A percentile compares a stretch with the other conserved stretches of the same genome.
Conservation (phyloP, 805 yeast species). For the Danielia reshetovae region DNA sequence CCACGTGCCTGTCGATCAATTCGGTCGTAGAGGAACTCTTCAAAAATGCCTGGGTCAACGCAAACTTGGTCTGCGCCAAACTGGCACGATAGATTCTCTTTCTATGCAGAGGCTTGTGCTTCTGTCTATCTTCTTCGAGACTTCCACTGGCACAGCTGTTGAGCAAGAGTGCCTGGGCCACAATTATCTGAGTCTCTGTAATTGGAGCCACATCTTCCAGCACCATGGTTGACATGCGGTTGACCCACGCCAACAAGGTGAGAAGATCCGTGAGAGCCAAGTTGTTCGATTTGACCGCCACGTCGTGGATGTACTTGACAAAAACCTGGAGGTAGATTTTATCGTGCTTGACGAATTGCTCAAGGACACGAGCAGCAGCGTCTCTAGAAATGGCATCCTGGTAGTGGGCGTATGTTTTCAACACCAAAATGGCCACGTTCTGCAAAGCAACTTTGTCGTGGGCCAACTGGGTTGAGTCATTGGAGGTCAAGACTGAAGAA, state of each 20-base stretch:
- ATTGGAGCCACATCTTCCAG: not conserved
- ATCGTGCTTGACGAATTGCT: constrained; percentile 28
- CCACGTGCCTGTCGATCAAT: constrained; percentile 4
- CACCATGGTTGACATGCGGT: constrained; percentile 28
- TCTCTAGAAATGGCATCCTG: constrained; percentile 48
- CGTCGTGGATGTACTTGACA: constrained; percentile 34
- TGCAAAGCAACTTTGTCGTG: constrained; percentile 15
- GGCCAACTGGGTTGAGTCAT: constrained; percentile 1
- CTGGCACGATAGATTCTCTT: constrained; percentile 26
- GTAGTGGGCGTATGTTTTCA: constrained; percentile 48
- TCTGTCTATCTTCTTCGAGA: constrained; percentile 26
- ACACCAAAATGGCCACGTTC: constrained; percentile 25
- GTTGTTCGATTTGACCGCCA: constrained; percentile 20
- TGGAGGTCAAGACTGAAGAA: constrained; percentile 20
- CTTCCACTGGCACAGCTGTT: constrained; percentile 25
- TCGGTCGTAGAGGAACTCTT: not conserved
- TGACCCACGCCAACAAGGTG: constrained; percentile 57
- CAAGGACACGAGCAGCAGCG: constrained; percentile 38
- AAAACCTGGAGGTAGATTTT: constrained; percentile 33
- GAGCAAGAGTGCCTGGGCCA: constrained; percentile 36
- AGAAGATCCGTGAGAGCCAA: constrained; percentile 56
- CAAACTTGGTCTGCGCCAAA: constrained; percentile 26
- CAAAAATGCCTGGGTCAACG: constrained; percentile 12
- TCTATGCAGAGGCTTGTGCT: constrained; percentile 9
- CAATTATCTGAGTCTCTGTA: constrained; percentile 15